Base-by-base conservation (phyloP, 352 stramenopile genomes). In the Aphanomyces stellatus region DNA sequence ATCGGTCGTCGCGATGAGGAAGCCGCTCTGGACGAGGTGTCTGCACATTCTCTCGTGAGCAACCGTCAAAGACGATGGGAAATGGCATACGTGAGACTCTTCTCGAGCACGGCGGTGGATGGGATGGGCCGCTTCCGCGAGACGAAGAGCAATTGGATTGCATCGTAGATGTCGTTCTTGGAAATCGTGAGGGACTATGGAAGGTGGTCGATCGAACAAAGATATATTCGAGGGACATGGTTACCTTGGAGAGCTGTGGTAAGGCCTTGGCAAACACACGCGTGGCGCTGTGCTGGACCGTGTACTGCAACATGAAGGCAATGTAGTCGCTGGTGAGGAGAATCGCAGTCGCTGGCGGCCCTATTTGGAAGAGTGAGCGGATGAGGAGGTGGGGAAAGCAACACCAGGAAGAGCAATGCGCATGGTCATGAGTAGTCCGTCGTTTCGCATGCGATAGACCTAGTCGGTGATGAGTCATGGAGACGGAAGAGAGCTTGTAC, bases 251-350 rank as follows among this genome's bases (percentile, higher is more conserved):
- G 27, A 65, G 31, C 17, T 31, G 35, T 2, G 25, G 41, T 30
- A 65, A 35, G 15, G 19, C 40, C 27, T 65, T 65, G 30, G 59
- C 59, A 55, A 65, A 65, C 8, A 65, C 31, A n/a, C 59, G 41
- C 5, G 59, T 48, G 17, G 31, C 59, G 22, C 59, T 33, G 46
- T 41, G 33, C 0, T 48, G 27, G 15, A 28, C 46, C 22, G 59
- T 35, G 27, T 55, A 41, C 11, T 65, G 31, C 27, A 65, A 22
- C 17, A 65, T 49, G 19, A 55, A 65, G 3, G 59, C 59, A 65
- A 51, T 55, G 46, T 65, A 65, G 46, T 65, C 59, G 7, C 17
- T 25, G 34, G 59, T 65, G 5, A 65, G 31, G 4, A 65, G 8
- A 33, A 65, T 40, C 35, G 59, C 59, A 2, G 19, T 40, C 19